phyloP scores from a whole-genome alignment of 139 green algal species.

The Nannochloris sp. region DNA sequence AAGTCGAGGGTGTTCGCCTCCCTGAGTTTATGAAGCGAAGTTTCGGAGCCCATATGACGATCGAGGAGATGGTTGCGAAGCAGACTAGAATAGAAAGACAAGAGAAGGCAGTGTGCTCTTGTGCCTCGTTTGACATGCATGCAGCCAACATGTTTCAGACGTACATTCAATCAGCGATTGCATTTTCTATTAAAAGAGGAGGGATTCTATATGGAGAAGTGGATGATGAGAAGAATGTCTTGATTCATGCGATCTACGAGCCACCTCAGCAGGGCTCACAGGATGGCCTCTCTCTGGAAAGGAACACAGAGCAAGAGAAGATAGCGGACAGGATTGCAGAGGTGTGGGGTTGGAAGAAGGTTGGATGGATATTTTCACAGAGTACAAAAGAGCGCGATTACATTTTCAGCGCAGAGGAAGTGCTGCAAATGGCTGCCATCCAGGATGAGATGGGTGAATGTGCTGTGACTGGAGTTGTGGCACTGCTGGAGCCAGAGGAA shows the following conservation, averaged over 20 bases:
- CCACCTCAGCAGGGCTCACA: slow-evolving; percentile 71
- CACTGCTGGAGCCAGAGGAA: slow-evolving; percentile 32
- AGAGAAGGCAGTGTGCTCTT: slow-evolving; percentile 65
- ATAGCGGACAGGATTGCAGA: slow-evolving; percentile 55
- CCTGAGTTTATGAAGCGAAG: slow-evolving; percentile 31
- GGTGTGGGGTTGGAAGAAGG: slow-evolving; percentile 53
- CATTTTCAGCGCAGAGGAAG: slow-evolving; percentile 74
- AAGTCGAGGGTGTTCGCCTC: slow-evolving; percentile 41
- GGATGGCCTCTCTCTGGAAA: slow-evolving; percentile 44
- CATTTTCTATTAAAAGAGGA: slow-evolving; percentile 88
- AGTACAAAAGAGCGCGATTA: slow-evolving; percentile 67
- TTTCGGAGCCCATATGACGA: slow-evolving; percentile 64
- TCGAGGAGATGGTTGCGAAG: slow-evolving; percentile 74
- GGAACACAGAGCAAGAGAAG: slow-evolving; percentile 47
- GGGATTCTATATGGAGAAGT: slow-evolving; percentile 86
- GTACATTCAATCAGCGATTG: slow-evolving; percentile 68
- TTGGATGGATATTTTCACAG: slow-evolving; percentile 89
- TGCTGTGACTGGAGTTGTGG: slow-evolving; percentile 79
- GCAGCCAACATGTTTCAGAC: slow-evolving; percentile 87
- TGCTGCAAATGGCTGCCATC: slow-evolving; percentile 66
- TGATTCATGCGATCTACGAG: slow-evolving; percentile 83
- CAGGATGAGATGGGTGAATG: slow-evolving; percentile 65
- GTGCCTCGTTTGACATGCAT: slow-evolving; percentile 80
- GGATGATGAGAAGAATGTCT: slow-evolving; percentile 58
- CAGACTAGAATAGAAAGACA: slow-evolving; percentile 91